These are phyloP conservation scores for Silene conica DNA, from an alignment of 148 eudicot species.

Conservation along the genomic window DNA sequence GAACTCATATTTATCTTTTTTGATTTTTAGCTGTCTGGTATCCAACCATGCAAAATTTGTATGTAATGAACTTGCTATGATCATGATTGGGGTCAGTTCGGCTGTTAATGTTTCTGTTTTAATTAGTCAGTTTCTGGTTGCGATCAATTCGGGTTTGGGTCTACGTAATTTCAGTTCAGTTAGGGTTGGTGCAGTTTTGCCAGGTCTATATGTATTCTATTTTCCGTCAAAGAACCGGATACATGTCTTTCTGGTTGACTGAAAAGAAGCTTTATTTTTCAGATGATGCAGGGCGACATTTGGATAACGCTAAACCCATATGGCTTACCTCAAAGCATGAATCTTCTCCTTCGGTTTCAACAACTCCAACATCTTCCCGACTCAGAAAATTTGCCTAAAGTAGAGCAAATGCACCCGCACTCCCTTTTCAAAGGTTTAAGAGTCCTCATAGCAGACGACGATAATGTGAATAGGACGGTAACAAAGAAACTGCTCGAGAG, in stretches of 20 bases:
- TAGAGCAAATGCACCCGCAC: slow-evolving; percentile 28
- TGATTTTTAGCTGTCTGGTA: too few relatives aligned
- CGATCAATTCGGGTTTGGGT: too few relatives aligned
- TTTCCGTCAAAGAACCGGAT: neutral
- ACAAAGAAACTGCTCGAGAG: slow-evolving; percentile 67
- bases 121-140: too few relatives aligned
- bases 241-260: neutral
- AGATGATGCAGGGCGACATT: slow-evolving; percentile 85
- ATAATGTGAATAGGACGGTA: slow-evolving; percentile 59
- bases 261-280: slow-evolving; percentile 11
- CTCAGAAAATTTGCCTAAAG: slow-evolving; percentile 15
- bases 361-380: slow-evolving; percentile 27
- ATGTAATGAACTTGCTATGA: too few relatives aligned
- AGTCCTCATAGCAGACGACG: slow-evolving; percentile 61
- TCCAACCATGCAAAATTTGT: too few relatives aligned
- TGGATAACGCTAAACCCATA: slow-evolving; percentile 50
- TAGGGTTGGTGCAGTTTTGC: too few relatives aligned
- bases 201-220: neutral
- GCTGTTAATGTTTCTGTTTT: too few relatives aligned
- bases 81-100: too few relatives aligned
- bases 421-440: slow-evolving; percentile 44
- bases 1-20: too few relatives aligned
- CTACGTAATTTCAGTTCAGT: too few relatives aligned
- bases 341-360: slow-evolving; percentile 56
- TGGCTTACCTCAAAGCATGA: slow-evolving; percentile 51